Conservation (phyloP, 768 basidiomycete genomes). For the Podaxis mareebaensis region DNA sequence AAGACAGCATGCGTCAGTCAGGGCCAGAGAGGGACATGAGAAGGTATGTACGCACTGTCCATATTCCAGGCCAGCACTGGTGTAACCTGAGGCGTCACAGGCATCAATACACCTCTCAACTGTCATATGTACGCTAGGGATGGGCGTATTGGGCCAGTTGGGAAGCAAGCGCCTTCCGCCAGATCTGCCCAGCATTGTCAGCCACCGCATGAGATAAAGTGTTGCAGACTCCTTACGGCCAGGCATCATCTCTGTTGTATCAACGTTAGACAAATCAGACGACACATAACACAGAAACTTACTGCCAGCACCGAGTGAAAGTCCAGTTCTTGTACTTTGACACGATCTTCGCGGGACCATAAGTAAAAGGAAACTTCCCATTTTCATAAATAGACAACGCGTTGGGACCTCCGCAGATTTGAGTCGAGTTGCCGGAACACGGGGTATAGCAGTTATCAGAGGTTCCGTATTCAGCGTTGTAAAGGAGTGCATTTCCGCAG, state of each 20-base stretch:
- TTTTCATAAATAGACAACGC: conserved; percentile 23
- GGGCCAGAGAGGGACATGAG: background rate
- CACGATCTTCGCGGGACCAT: conserved; percentile 18
- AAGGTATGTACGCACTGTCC: conserved; percentile 19
- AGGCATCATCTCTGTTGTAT: conserved; percentile 16
- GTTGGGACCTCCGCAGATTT: conserved; percentile 23
- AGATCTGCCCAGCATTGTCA: background rate
- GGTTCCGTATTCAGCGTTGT: conserved; percentile 15
- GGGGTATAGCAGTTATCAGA: conserved; percentile 15
- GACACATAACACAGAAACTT: background rate
- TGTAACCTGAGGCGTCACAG: conserved; percentile 19
- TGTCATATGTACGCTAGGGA: conserved; percentile 22
- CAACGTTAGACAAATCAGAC: background rate
- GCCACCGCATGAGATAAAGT: background rate
- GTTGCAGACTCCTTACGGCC: conserved; percentile 6
- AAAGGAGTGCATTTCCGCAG: conserved; percentile 24
- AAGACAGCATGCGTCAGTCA: background rate
- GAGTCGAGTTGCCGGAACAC: conserved; percentile 22
- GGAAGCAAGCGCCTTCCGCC: conserved; percentile 15
- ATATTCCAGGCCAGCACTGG: conserved; percentile 21
- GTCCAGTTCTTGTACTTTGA: conserved; percentile 18
- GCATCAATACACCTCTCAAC: conserved; percentile 22
- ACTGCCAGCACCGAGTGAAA: conserved; percentile 21
- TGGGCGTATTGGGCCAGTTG: conserved; percentile 13
- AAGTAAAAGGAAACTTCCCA: conserved; percentile 19